Base-by-base conservation (phyloP, 305 asterid genomes). In the Fraxinus xanthoxyloides region DNA sequence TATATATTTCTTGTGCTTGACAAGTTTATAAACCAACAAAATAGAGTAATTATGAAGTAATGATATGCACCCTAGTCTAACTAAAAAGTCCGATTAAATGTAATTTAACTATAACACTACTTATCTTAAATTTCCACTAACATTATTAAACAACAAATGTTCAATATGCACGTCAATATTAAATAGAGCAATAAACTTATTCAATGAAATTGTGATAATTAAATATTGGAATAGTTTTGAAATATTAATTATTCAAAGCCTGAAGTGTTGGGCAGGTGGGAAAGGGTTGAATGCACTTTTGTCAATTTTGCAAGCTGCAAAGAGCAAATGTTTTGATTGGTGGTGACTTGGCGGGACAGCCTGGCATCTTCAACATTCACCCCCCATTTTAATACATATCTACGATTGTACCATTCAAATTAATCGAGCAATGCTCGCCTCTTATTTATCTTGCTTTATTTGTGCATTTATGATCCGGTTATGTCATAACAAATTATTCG, bases 321-420 rank as follows among this genome's bases (percentile, higher is more conserved):
- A 75, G n/a, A 24, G 40, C 75, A 59, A 43, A 36, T 67, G 61
- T 48, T 48, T 15, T 48, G 21, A 15, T 17, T 48, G 61, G 61
- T 48, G 2, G 67, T 74, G 84, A 77, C 80, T 83, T 83, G 92
- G 92, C 91, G 90, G 87, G 94, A 90, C 92, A 90, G 90, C 34
- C 93, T 92, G 92, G 89, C 91, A 75, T 7, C 17, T 79, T 75
- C 59, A 72, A 36, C 81, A 26, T 79, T 78, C 23, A 9, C 73
- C 86, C 91, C 85, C 56, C 30, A 7, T 54, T 36, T 78, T 78
- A 13, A 7, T 9, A 28, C 26, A 9, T 85, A 85, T 87, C 85
- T 85, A 90, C 93, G n/a, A 35, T 38, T 67, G 43, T 88, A 87
- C 93, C 89, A 72, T 76, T 83, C 8, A 26, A 8, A 6, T 77